A percentile compares a stretch with the other conserved stretches of the same genome.
phyloP scores from a whole-genome alignment of 441 rosid species.

The Croton laevigatus region DNA sequence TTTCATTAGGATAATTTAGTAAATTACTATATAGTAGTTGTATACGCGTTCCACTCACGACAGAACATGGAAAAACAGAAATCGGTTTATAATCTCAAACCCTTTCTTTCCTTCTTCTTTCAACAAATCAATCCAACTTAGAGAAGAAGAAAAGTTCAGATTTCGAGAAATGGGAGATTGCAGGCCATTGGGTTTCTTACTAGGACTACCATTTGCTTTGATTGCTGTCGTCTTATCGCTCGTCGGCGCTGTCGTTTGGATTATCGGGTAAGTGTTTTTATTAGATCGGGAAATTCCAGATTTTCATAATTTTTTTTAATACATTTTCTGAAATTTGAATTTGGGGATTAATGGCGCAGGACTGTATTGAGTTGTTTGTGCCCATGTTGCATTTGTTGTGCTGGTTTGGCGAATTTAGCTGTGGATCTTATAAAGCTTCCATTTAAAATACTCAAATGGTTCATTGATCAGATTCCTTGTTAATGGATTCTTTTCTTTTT shows the following conservation, averaged over 20 bases:
- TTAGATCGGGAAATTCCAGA: not conserved
- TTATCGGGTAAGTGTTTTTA: constrained; percentile 52
- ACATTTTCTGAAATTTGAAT: not conserved
- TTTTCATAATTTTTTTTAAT: not conserved
- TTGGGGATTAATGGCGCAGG: constrained; percentile 33
- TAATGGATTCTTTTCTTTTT: constrained; percentile 8
- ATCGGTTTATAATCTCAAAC: not conserved
- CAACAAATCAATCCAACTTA: not conserved
- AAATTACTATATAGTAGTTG: constrained; percentile 9
- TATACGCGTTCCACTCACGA: constrained; percentile 20
- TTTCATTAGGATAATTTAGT: constrained; percentile 16
- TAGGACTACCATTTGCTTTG: constrained; percentile 81
- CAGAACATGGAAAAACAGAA: not conserved
- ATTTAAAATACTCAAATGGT: constrained; percentile 64
- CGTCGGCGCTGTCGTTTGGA: constrained; percentile 70
- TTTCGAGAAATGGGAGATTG: constrained; percentile 54
- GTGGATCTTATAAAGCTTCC: constrained; percentile 68
- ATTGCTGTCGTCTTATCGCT: constrained; percentile 59
- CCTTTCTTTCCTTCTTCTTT: not conserved
- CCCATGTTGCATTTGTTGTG: constrained; percentile 75
- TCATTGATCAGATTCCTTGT: constrained; percentile 69
- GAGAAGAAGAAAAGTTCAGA: not conserved
- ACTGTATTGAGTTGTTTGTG: constrained; percentile 71
- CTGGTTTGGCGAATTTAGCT: constrained; percentile 64
- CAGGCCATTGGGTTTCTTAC: constrained; percentile 74